Evolutionary conservation across 495 filamentous ascomycete genomes (phyloP).

Genomic region (Penicillium salamii): DNA sequence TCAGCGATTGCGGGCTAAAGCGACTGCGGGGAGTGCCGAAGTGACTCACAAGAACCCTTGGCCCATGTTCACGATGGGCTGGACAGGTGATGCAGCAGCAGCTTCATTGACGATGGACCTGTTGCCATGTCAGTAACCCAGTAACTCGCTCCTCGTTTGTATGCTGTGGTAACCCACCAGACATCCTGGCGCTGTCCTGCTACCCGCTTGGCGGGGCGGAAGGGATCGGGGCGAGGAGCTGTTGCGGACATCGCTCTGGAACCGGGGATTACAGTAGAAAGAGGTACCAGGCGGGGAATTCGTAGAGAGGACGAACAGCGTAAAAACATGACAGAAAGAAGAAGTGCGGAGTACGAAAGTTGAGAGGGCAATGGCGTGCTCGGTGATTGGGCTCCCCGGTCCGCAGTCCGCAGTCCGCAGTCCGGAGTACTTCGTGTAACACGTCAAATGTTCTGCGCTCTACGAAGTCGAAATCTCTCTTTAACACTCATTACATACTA

Average conservation of each 20-base stretch:
- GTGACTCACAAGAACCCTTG: conserved; percentile 80
- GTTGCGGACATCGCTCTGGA: conserved; percentile 44
- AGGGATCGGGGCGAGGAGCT: conserved; percentile 46
- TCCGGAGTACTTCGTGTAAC: too few relatives aligned
- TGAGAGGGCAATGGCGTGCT: conserved; percentile 21
- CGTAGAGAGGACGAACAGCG: neutral
- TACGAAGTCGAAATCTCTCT: too few relatives aligned
- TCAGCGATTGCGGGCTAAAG: too few relatives aligned
- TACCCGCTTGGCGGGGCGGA: conserved; percentile 74
- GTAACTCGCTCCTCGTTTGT: neutral
- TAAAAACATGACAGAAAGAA: conserved; percentile 1
- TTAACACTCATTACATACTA: too few relatives aligned
- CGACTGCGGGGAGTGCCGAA: neutral
- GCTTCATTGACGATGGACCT: conserved; percentile 98
- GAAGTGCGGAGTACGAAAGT: neutral
- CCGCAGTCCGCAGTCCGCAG: too few relatives aligned
- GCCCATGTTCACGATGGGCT: conserved; percentile 93
- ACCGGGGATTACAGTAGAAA: conserved; percentile 21
- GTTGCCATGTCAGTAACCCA: conserved; percentile 2
- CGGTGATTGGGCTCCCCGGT: neutral
- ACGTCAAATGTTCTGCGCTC: too few relatives aligned
- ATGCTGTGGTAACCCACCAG: conserved; percentile 55
- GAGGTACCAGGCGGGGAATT: neutral
- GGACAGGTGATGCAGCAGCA: conserved; percentile 73
- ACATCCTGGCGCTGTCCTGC: conserved; percentile 87